Evolutionary conservation across 2,329 filamentous ascomycete species (phyloP).

Genomic region (Fusarium nurragi): DNA sequence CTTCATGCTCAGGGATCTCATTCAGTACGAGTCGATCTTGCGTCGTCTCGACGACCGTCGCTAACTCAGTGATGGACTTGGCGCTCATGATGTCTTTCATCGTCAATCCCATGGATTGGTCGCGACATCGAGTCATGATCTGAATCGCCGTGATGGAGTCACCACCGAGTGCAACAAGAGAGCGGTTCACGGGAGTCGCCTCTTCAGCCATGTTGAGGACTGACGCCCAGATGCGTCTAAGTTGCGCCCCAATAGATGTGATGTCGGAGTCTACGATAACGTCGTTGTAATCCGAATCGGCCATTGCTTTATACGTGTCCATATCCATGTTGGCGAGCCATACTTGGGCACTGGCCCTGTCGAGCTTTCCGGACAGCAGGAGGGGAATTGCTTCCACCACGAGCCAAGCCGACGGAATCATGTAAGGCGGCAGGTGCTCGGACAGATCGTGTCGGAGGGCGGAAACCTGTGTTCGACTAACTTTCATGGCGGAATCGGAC

Average conservation of each 20-base stretch:
- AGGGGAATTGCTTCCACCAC: constrained; percentile 18
- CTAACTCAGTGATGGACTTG: constrained; percentile 45
- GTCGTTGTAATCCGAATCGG: constrained; percentile 45
- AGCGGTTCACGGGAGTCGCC: constrained; percentile 44
- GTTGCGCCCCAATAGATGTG: constrained; percentile 1
- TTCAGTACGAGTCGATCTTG: not conserved
- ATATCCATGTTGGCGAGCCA: constrained; percentile 58
- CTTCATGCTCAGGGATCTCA: not conserved
- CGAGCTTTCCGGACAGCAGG: constrained; percentile 30
- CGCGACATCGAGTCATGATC: constrained; percentile 52
- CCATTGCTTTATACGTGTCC: constrained; percentile 50
- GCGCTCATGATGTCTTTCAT: constrained; percentile 48
- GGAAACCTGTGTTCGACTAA: not conserved
- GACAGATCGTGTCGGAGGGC: constrained; percentile 7
- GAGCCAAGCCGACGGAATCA: constrained; percentile 32
- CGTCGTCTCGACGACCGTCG: not conserved
- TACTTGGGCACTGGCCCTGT: constrained; percentile 46
- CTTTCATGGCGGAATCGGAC: not conserved
- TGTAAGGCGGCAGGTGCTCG: constrained; percentile 25
- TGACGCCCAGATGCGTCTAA: constrained; percentile 51
- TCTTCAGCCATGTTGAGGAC: constrained; percentile 51
- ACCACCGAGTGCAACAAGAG: constrained; percentile 54
- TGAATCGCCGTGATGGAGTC: constrained; percentile 58
- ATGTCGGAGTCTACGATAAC: not conserved
- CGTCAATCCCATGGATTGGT: constrained; percentile 43